Evolutionary conservation across 768 basidiomycete species (phyloP).

Genomic region (Agaricus blazei): DNA sequence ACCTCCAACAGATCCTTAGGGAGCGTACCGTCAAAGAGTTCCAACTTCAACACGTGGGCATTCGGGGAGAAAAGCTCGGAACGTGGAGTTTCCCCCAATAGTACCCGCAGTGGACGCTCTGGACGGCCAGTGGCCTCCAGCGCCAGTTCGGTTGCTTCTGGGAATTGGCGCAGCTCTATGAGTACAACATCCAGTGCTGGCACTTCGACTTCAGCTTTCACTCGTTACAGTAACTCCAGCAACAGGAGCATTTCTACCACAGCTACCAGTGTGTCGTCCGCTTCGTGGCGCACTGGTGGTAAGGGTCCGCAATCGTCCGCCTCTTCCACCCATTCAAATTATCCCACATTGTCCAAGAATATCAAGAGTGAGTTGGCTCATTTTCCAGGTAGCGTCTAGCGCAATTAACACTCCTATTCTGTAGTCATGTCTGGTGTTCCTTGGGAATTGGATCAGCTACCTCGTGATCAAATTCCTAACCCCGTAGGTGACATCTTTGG

Average conservation of each 20-base stretch:
- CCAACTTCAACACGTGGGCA: constrained; percentile 27
- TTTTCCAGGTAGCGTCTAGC: background rate
- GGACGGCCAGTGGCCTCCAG: constrained; percentile 46
- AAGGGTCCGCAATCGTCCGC: constrained; percentile 28
- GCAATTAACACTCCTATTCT: constrained; percentile 6
- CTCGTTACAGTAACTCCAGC: constrained; percentile 75
- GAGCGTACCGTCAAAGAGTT: constrained; percentile 21
- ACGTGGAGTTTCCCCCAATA: constrained; percentile 57
- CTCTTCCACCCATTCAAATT: constrained; percentile 22
- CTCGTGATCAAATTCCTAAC: constrained; percentile 58
- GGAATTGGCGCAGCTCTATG: constrained; percentile 77
- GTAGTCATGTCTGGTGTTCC: constrained; percentile 75
- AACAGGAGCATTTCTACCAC: constrained; percentile 70
- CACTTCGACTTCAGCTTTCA: constrained; percentile 69
- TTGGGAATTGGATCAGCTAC: constrained; percentile 66
- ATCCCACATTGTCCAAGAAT: constrained; percentile 52
- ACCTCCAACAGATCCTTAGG: constrained; percentile 24
- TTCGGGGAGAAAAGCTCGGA: constrained; percentile 27
- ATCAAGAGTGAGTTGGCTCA: constrained; percentile 65
- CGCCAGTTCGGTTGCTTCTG: constrained; percentile 57
- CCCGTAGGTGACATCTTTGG: constrained; percentile 62
- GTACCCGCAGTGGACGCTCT: constrained; percentile 40
- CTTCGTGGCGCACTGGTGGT: constrained; percentile 63
- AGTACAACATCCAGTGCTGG: constrained; percentile 65
- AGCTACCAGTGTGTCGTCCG: constrained; percentile 73